phyloP scores from a whole-genome alignment of 2,329 filamentous ascomycete genomes.

The Coleophoma crateriformis region DNA sequence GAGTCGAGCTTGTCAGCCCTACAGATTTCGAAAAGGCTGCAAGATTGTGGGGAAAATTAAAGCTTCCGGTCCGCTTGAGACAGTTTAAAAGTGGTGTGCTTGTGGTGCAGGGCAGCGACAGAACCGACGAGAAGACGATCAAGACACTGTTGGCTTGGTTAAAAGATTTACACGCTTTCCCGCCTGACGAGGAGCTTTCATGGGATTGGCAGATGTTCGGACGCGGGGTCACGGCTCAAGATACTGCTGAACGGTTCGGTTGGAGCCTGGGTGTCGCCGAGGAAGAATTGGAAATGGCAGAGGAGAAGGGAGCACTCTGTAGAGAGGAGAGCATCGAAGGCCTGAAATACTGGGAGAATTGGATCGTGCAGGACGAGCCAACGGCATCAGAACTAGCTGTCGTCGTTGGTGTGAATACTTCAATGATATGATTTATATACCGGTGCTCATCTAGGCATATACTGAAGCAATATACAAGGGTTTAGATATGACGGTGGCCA shows the following conservation, averaged over 20 bases:
- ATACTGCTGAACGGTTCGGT: slow-evolving; percentile 82
- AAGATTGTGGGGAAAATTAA: slow-evolving; percentile 79
- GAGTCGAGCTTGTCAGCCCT: slow-evolving; percentile 90
- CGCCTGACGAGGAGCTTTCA: slow-evolving; percentile 55
- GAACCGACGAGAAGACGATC: slow-evolving; percentile 87
- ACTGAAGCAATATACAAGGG: no score
- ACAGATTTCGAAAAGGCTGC: slow-evolving; percentile 89
- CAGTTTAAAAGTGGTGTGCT: slow-evolving; percentile 92
- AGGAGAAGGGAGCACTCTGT: slow-evolving; percentile 82
- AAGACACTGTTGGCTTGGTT: slow-evolving; percentile 73
- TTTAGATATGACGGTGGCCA: no score
- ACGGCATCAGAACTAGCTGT: no score
- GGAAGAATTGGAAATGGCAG: slow-evolving; percentile 95
- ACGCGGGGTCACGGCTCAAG: slow-evolving; percentile 81
- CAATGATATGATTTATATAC: no score
- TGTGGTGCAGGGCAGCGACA: slow-evolving; percentile 82
- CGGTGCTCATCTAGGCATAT: no score
- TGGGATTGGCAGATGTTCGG: slow-evolving; percentile 81
- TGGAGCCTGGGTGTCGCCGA: slow-evolving; percentile 97
- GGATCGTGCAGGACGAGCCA: slow-evolving; percentile 12
- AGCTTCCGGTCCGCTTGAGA: slow-evolving; percentile 78
- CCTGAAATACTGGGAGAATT: slow-evolving; percentile 87
- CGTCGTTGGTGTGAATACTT: no score
- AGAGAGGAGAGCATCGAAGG: slow-evolving; percentile 91
- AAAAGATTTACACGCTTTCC: slow-evolving; percentile 61